These are phyloP conservation scores for Brassica juncea DNA, from an alignment of 345 rosid genomes.

Conservation along the genomic window DNA sequence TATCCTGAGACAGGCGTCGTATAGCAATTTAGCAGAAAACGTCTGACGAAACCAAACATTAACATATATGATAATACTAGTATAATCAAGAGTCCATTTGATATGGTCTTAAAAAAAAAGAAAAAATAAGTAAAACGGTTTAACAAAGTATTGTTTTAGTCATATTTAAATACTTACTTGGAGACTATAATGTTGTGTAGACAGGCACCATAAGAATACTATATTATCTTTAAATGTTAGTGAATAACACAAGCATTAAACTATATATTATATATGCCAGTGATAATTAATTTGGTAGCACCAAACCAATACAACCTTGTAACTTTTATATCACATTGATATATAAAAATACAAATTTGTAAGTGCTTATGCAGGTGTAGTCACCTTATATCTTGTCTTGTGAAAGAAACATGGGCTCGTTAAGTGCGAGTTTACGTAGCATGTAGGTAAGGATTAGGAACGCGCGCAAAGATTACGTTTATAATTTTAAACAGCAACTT, in stretches of 20 bases:
- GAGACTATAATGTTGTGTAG: constrained; percentile 22
- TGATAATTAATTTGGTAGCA: not conserved
- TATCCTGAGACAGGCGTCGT: not conserved
- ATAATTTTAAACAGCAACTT: not conserved
- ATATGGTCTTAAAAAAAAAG: not conserved
- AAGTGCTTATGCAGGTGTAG: constrained; percentile 15
- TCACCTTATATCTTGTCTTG: not conserved
- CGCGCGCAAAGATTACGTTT: not conserved
- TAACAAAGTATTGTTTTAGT: constrained; percentile 16
- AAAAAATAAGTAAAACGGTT: not conserved
- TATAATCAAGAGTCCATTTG: constrained; percentile 9
- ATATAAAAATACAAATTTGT: not conserved
- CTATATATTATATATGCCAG: not conserved
- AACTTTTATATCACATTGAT: not conserved
- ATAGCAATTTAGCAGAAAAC: not conserved
- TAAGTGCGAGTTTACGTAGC: constrained; percentile 24
- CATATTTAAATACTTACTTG: constrained; percentile 10
- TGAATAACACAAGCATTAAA: constrained; percentile 14
- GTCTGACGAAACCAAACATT: constrained; percentile 9
- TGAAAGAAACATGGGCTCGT: constrained; percentile 16
- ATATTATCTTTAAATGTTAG: not conserved
- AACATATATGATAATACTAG: not conserved
- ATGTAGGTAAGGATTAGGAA: constrained; percentile 6
- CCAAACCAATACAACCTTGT: not conserved
- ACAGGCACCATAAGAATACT: constrained; percentile 13